phyloP scores from a whole-genome alignment of 2,329 filamentous ascomycete species.

The Fusarium palustre region DNA sequence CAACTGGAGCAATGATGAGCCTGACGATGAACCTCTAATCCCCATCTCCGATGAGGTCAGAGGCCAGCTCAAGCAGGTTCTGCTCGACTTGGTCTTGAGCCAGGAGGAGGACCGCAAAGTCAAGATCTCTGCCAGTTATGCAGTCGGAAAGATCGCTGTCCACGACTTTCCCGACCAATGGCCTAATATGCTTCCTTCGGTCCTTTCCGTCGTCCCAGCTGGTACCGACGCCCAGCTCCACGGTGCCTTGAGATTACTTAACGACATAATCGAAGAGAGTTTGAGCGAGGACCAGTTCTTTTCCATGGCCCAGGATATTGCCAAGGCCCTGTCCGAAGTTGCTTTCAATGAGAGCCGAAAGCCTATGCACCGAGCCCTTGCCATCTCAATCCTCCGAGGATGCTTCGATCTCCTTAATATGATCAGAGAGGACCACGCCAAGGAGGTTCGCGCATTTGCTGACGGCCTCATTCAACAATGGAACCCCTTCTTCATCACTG shows the following conservation, averaged over 20 bases:
- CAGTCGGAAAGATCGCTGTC: constrained; percentile 93
- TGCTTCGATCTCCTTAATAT: constrained; percentile 97
- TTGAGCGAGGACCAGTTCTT: constrained; percentile 97
- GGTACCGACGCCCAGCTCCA: constrained; percentile 85
- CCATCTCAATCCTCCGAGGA: constrained; percentile 88
- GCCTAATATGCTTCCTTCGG: constrained; percentile 85
- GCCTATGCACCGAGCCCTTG: constrained; percentile 81
- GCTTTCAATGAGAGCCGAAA: constrained; percentile 81
- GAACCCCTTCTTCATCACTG: constrained; percentile 88
- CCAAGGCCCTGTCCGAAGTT: constrained; percentile 85
- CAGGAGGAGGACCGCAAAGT: constrained; percentile 84
- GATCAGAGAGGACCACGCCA: constrained; percentile 92
- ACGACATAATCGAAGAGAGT: constrained; percentile 91
- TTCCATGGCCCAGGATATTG: constrained; percentile 84
- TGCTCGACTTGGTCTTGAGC: constrained; percentile 83
- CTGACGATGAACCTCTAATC: constrained; percentile 72
- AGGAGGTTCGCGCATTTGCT: constrained; percentile 87
- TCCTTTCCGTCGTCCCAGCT: constrained; percentile 80
- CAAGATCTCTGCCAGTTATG: constrained; percentile 81
- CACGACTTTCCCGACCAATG: constrained; percentile 95
- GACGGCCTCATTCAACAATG: constrained; percentile 85
- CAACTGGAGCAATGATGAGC: constrained; percentile 83
- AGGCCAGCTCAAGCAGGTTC: constrained; percentile 74
- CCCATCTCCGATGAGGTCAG: constrained; percentile 80
- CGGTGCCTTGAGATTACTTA: constrained; percentile 87